These are phyloP conservation scores for Ophiosphaerella narmari DNA, from an alignment of 2,329 filamentous ascomycete species.

Conservation along the genomic window DNA sequence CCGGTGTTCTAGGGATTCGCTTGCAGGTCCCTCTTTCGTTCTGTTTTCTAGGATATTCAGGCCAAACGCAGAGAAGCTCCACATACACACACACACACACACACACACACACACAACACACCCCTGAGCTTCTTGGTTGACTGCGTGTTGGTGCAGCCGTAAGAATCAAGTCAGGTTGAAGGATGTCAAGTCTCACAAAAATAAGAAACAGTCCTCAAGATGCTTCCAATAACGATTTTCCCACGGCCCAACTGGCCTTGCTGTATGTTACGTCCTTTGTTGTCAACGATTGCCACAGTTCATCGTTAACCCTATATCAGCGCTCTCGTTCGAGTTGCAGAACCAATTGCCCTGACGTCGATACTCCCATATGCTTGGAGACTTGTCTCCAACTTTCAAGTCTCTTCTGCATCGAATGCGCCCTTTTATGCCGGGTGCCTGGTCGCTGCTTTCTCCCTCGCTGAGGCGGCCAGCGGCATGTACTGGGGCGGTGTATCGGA, in stretches of 20 bases:
- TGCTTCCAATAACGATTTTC: constrained; percentile 73
- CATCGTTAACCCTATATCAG: constrained; percentile 13
- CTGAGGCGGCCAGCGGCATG: constrained; percentile 86
- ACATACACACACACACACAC: constrained; percentile 17
- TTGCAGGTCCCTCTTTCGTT: background rate
- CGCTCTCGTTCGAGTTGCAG: constrained; percentile 91
- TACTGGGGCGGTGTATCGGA: constrained; percentile 48
- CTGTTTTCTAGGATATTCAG: constrained; percentile 7
- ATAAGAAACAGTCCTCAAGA: constrained; percentile 62
- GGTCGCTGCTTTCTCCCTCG: constrained; percentile 89
- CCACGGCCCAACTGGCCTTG: constrained; percentile 79
- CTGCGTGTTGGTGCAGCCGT: constrained; percentile 46
- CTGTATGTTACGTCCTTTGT: constrained; percentile 63
- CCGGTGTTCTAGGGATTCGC: constrained; percentile 3
- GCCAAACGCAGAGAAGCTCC: constrained; percentile 19
- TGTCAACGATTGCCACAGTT: background rate
- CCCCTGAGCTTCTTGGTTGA: constrained; percentile 12
- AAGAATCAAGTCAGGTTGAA: constrained; percentile 57
- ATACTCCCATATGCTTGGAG: constrained; percentile 78
- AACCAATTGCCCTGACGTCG: constrained; percentile 90
- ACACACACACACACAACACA: constrained; percentile 11
- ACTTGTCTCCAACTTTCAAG: constrained; percentile 44
- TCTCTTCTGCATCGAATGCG: constrained; percentile 51
- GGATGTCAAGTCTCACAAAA: constrained; percentile 65
- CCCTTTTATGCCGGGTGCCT: constrained; percentile 87